phyloP scores from a whole-genome alignment of 768 basidiomycete genomes.

The Suillus sp. region DNA sequence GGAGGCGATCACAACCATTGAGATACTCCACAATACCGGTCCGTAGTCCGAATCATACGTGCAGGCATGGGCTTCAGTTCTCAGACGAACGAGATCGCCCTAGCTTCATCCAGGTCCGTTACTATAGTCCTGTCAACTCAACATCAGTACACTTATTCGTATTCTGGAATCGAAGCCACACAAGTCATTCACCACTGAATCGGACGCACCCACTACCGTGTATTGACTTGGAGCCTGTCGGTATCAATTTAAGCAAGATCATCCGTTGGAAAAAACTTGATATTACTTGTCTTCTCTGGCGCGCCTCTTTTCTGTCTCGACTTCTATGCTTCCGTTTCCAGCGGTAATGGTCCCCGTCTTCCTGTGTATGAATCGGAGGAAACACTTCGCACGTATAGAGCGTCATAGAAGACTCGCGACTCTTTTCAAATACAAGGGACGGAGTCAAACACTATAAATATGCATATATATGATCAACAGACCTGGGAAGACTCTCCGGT shows the following conservation, averaged over 20 bases:
- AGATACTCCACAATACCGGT: not conserved
- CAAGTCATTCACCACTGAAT: not conserved
- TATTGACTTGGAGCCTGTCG: not conserved
- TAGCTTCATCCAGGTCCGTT: not conserved
- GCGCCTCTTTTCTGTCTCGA: not conserved
- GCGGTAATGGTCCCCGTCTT: not conserved
- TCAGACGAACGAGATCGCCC: not conserved
- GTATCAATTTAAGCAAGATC: not conserved
- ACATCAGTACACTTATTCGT: not conserved
- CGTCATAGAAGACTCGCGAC: not conserved
- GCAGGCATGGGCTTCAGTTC: not conserved
- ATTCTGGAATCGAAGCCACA: not conserved
- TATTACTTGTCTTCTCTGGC: not conserved
- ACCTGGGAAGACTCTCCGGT: slow-evolving; percentile 46
- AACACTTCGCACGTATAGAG: not conserved
- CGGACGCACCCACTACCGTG: not conserved
- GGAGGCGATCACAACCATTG: not conserved
- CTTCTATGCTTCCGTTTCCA: not conserved
- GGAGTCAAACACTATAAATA: not conserved
- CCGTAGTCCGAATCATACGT: not conserved
- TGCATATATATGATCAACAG: slow-evolving; percentile 3
- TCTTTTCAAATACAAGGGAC: not conserved
- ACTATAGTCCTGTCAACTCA: not conserved
- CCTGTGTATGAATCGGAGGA: not conserved
- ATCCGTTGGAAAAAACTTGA: not conserved